Conservation (phyloP, 2,329 filamentous ascomycete genomes). For the Endocalyx cinctus region DNA sequence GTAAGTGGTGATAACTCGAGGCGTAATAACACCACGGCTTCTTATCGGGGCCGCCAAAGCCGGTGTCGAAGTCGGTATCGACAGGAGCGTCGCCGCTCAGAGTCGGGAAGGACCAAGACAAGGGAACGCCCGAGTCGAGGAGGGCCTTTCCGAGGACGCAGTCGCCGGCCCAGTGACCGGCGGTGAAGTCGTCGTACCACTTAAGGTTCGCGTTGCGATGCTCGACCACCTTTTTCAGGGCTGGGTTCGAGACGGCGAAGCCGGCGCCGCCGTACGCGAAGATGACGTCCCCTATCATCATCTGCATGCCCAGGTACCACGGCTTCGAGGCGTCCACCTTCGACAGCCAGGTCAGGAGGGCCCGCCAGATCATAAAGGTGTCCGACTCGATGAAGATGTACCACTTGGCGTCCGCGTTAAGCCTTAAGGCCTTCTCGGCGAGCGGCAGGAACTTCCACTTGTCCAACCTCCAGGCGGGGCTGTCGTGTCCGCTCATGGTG, state of each 20-base stretch:
- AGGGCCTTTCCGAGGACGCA: constrained; percentile 45
- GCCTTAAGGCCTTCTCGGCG: constrained; percentile 40
- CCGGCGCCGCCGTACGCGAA: constrained; percentile 51
- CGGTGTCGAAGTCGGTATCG: constrained; percentile 37
- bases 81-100: constrained; percentile 34
- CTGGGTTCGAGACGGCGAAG: constrained; percentile 45
- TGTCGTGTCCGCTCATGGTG: constrained; percentile 32
- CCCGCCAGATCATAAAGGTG: constrained; percentile 51
- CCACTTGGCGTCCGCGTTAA: constrained; percentile 47
- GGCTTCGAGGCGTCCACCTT: constrained; percentile 43
- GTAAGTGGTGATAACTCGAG: constrained; percentile 45
- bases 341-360: constrained; percentile 47
- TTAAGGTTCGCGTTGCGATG: constrained; percentile 36
- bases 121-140: constrained; percentile 37
- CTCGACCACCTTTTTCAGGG: constrained; percentile 38
- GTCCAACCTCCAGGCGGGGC: constrained; percentile 46
- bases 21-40: constrained; percentile 46
- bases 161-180: constrained; percentile 44
- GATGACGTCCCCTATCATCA: constrained; percentile 42
- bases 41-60: constrained; percentile 32
- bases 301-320: constrained; percentile 50
- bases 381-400: constrained; percentile 57
- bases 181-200: constrained; percentile 40
- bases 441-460: constrained; percentile 57
- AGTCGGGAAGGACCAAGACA: constrained; percentile 44